Base-by-base conservation (phyloP, 768 basidiomycete genomes). In the Amanita rubescens region DNA sequence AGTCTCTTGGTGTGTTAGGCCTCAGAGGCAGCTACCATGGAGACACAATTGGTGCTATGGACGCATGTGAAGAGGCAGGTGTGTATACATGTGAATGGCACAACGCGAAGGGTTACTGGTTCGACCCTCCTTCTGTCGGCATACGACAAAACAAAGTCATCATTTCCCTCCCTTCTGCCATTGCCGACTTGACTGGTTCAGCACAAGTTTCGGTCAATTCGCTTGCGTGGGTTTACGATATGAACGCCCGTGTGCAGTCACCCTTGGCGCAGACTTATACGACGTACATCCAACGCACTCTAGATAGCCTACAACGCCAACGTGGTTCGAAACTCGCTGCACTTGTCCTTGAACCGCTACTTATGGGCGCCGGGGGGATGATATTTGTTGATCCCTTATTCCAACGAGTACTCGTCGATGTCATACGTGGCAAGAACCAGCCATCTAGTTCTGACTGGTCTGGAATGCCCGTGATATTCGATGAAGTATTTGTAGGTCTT, bases 71-170 rank as follows among this genome's bases (percentile, higher is more conserved):
- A 63, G 90, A 94, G 37, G 49, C 25, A 61, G 88, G 90, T 8
- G 85, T 94, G 1, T 98, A 87, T 67, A 88, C 87, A 1, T 96
- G 93, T 59, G 95, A 97, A 66, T 98, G 95, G 94, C 94, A 98
- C 65, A 71, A 85, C 51, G 86, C 91, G 5, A 85, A 91, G 63
- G 95, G 95, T 0, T 86, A 80, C 61, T 97, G 95, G 95, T 82
- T 98, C 60, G 91, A 94, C 9, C 85, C 94, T 7, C 94, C 95
- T 0, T 82, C 81, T 1, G 76, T 97, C 15, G 73, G 79, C 2
- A 78, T 93, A 54, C 77, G 78, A 58, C 63, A 84, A 15, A 90
- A 90, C 6, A 63, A 69, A 49, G 69, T 77, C 22, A 65, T 69
- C 7, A 74, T 91, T 6, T 67, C 73, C 2, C 59, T 90, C 11